Conservation (phyloP, 2,329 filamentous ascomycete genomes). For the Xylogone sp. region DNA sequence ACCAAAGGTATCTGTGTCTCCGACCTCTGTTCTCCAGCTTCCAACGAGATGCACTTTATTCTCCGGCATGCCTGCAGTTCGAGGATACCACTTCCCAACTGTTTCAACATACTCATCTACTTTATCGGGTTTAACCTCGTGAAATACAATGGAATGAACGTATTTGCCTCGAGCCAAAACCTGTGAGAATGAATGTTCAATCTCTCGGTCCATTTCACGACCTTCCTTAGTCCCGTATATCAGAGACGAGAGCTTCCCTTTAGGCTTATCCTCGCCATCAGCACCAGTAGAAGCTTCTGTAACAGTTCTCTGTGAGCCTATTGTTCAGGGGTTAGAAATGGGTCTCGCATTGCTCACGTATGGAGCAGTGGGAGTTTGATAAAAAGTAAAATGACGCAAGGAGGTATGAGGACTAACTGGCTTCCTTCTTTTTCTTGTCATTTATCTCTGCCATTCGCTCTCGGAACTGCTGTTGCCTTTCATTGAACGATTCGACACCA, state of each 20-base stretch:
- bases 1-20: constrained; percentile 96
- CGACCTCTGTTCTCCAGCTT: constrained; percentile 97
- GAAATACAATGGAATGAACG: constrained; percentile 95
- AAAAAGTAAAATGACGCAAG: constrained; percentile 40
- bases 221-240: constrained; percentile 98
- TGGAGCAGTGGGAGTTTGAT: constrained; percentile 37
- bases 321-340: constrained; percentile 35
- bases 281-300: constrained; percentile 59
- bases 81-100: constrained; percentile 88
- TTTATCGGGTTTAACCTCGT: constrained; percentile 92
- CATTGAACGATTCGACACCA: constrained; percentile 71
- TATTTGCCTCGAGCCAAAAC: constrained; percentile 95
- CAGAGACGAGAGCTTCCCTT: constrained; percentile 73
- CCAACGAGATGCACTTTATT: constrained; percentile 96
- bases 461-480: constrained; percentile 82
- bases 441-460: constrained; percentile 73
- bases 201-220: constrained; percentile 88
- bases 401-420: constrained; percentile 64
- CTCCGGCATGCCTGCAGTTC: constrained; percentile 76
- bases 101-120: constrained; percentile 92
- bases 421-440: constrained; percentile 74
- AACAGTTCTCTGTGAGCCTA: constrained; percentile 59
- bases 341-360: constrained; percentile 40
- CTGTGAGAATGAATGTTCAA: constrained; percentile 93
- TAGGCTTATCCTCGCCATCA: constrained; percentile 58